Conservation (phyloP, 129 eudicot genomes). For the Chrysanthemum makinoi region DNA sequence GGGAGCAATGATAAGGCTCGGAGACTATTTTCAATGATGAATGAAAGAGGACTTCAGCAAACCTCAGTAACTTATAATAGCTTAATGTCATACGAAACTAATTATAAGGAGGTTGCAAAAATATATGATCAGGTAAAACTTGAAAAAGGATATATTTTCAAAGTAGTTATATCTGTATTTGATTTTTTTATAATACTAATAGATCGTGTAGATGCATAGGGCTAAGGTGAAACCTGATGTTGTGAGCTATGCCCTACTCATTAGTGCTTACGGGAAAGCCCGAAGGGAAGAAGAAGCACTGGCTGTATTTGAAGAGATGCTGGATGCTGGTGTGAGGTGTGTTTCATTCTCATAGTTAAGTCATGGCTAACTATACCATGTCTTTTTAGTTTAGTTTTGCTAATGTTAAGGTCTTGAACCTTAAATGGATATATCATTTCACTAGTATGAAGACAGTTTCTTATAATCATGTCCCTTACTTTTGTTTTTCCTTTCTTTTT, state of each 20-base stretch:
- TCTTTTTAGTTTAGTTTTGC: not conserved
- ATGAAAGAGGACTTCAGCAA: conserved; percentile 66
- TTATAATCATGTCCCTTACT: not conserved
- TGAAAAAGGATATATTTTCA: not conserved
- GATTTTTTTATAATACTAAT: not conserved
- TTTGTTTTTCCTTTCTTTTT: not conserved
- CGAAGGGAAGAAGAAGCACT: conserved; percentile 96
- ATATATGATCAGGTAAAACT: conserved; percentile 75
- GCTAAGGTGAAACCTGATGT: conserved; percentile 83
- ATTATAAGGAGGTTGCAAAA: conserved; percentile 83
- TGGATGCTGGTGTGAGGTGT: conserved; percentile 99
- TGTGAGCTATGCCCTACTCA: conserved; percentile 88
- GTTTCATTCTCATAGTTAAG: conserved; percentile 10
- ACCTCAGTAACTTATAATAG: conserved; percentile 86
- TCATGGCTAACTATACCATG: not conserved
- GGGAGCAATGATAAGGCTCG: conserved; percentile 85
- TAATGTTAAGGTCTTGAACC: conserved; percentile 7
- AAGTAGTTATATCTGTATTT: not conserved
- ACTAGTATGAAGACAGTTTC: not conserved
- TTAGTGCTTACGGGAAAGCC: conserved; percentile 93
- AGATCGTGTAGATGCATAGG: conserved; percentile 75
- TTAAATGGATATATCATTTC: not conserved
- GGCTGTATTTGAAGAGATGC: conserved; percentile 98
- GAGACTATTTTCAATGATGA: conserved; percentile 64
- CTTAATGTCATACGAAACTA: conserved; percentile 81